phyloP scores from a whole-genome alignment of 352 stramenopile species.

The Pythium grandisporangium region DNA sequence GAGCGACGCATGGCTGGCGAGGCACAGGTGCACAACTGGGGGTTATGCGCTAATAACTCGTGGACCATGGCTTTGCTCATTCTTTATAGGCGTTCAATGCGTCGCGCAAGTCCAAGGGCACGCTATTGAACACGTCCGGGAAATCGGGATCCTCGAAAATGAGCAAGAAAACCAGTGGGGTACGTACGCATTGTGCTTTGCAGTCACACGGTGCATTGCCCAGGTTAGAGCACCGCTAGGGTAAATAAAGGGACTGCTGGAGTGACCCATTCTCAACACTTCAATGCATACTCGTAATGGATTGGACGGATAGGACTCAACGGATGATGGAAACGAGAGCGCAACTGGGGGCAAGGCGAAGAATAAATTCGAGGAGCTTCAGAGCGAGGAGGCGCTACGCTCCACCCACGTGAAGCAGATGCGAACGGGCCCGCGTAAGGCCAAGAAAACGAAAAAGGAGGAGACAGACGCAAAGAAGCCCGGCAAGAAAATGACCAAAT shows the following conservation, averaged over 20 bases:
- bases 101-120: conserved; percentile 55
- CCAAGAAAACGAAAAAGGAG: conserved; percentile 37
- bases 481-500: conserved; percentile 78
- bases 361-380: conserved; percentile 47
- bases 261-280: no score
- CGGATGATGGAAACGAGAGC: conserved; percentile 54
- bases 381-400: conserved; percentile 32
- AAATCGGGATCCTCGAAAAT: conserved; percentile 33
- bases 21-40: no score
- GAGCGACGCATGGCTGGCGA: no score
- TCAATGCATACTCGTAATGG: no score
- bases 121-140: conserved; percentile 29
- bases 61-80: not conserved
- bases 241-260: no score
- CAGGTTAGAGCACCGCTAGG: no score
- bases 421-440: conserved; percentile 59
- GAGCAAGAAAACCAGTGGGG: conserved; percentile 26
- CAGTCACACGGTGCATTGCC: not conserved
- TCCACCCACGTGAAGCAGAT: conserved; percentile 36
- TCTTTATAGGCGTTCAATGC: conserved; percentile 36
- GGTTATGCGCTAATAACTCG: not conserved
- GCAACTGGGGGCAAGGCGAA: conserved; percentile 33
- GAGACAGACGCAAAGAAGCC: conserved; percentile 41
- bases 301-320: conserved; percentile 39
- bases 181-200: conserved; percentile 4